A percentile compares a stretch with the other conserved stretches of the same genome.
phyloP scores from a whole-genome alignment of 148 eudicot genomes.

The Drosera capensis region DNA sequence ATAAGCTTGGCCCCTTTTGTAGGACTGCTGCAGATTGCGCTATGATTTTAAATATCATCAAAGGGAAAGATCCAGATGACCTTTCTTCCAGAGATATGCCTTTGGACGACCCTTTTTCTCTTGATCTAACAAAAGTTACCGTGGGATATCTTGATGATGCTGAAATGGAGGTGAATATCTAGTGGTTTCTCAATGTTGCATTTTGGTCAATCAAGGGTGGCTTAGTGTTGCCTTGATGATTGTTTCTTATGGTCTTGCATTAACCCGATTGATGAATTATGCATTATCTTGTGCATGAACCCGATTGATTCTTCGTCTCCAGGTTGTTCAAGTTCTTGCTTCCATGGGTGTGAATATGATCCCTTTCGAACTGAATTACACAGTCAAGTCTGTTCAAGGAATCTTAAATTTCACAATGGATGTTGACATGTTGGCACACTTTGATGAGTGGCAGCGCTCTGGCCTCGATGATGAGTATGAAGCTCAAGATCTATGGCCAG shows the following conservation, averaged over 20 bases:
- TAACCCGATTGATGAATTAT: too few relatives aligned
- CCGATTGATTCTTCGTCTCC: too few relatives aligned
- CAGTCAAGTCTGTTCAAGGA: slow-evolving; percentile 73
- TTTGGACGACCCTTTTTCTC: slow-evolving; percentile 59
- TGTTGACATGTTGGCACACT: slow-evolving; percentile 83
- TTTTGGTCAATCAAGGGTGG: background rate
- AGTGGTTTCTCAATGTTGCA: background rate
- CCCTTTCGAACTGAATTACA: slow-evolving; percentile 72
- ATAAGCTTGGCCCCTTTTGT: slow-evolving; percentile 88
- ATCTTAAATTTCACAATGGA: slow-evolving; percentile 85
- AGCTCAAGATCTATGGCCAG: slow-evolving; percentile 97
- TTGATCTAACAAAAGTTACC: slow-evolving; percentile 57
- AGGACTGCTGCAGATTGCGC: slow-evolving; percentile 83
- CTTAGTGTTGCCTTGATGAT: background rate
- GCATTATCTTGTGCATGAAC: too few relatives aligned
- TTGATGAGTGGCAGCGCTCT: slow-evolving; percentile 87
- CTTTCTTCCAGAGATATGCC: slow-evolving; percentile 57
- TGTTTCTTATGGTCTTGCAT: too few relatives aligned
- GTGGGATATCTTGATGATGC: slow-evolving; percentile 90
- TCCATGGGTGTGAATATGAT: slow-evolving; percentile 81
- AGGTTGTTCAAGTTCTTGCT: slow-evolving; percentile 62
- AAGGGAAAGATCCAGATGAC: slow-evolving; percentile 82
- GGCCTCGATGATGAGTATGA: slow-evolving; percentile 50
- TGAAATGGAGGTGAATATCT: slow-evolving; percentile 51
- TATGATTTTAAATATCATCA: slow-evolving; percentile 43